Evolutionary conservation across 176 grass and related monocot genomes (phyloP).

Genomic region (Oropetium thomaeum): DNA sequence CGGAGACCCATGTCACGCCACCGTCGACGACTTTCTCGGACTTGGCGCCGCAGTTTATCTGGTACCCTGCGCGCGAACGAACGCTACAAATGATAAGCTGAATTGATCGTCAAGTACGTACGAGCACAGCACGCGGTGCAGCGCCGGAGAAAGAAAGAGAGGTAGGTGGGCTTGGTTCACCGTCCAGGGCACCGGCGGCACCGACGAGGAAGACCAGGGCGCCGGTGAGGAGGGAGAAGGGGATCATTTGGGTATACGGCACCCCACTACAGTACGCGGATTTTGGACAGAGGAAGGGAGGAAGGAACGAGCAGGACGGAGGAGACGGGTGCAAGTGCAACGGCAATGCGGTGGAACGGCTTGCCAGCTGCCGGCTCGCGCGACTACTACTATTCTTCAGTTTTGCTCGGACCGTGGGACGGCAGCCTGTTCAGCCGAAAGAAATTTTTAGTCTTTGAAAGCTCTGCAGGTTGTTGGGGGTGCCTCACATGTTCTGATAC

Average conservation of each 20-base stretch:
- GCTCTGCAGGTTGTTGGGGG: constrained; percentile 1
- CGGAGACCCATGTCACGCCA: constrained; percentile 53
- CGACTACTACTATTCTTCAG: constrained; percentile 26
- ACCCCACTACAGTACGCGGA: background rate
- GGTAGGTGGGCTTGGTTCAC: background rate
- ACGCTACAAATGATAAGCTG: background rate
- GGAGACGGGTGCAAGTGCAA: constrained; percentile 18
- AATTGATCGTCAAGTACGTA: too few relatives aligned
- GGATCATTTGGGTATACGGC: constrained; percentile 19
- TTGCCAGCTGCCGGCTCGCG: constrained; percentile 28
- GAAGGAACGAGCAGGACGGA: too few relatives aligned
- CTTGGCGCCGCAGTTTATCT: constrained; percentile 67
- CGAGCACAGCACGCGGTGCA: background rate
- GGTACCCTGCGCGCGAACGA: constrained; percentile 37
- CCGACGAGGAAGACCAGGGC: background rate
- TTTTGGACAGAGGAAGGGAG: constrained; percentile 1
- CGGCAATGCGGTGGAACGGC: background rate
- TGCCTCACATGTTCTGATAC: background rate
- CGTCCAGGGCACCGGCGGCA: constrained; percentile 9
- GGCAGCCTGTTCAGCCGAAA: background rate
- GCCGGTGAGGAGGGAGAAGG: constrained; percentile 35
- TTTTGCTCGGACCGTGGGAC: constrained; percentile 3
- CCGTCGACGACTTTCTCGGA: constrained; percentile 12
- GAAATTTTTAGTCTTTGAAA: background rate
- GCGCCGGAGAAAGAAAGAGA: background rate